Evolutionary conservation across 2,329 filamentous ascomycete species (phyloP).

Genomic region (Phoma sp.): DNA sequence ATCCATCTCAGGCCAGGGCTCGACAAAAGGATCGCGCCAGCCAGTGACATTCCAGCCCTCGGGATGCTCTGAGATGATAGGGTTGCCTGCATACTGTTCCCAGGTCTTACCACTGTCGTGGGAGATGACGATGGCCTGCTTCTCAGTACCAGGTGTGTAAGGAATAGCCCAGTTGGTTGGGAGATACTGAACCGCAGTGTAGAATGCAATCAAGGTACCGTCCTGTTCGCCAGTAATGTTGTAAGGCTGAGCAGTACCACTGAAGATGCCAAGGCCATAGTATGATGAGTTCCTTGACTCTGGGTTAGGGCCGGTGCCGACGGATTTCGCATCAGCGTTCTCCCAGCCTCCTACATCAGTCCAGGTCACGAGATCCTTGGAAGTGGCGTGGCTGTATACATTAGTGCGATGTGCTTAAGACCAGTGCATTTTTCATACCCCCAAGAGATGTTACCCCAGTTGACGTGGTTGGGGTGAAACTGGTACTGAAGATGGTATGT

Average conservation of each 20-base stretch:
- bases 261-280: slow-evolving; percentile 60
- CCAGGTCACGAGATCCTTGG: slow-evolving; percentile 56
- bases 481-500: slow-evolving; percentile 62
- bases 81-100: slow-evolving; percentile 54
- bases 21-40: slow-evolving; percentile 42
- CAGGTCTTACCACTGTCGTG: slow-evolving; percentile 56
- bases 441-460: slow-evolving; percentile 55
- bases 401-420: slow-evolving; percentile 34
- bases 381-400: slow-evolving; percentile 59
- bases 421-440: slow-evolving; percentile 21
- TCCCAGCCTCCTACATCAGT: slow-evolving; percentile 56
- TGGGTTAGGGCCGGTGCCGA: slow-evolving; percentile 48
- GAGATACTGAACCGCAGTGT: slow-evolving; percentile 55
- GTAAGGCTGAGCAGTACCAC: slow-evolving; percentile 57
- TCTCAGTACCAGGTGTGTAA: slow-evolving; percentile 54
- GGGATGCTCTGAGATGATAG: slow-evolving; percentile 51
- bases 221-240: slow-evolving; percentile 55
- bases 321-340: slow-evolving; percentile 46
- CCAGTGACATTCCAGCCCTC: slow-evolving; percentile 54
- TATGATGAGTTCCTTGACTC: slow-evolving; percentile 48
- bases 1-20: slow-evolving; percentile 52
- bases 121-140: slow-evolving; percentile 53
- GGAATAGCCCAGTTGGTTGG: slow-evolving; percentile 55
- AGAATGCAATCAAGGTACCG: slow-evolving; percentile 55
- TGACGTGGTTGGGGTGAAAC: slow-evolving; percentile 56